Evolutionary conservation across 2,329 filamentous ascomycete species (phyloP), one percentile per base, ranked within the genome.

Genomic region (Apiospora aurea): DNA sequence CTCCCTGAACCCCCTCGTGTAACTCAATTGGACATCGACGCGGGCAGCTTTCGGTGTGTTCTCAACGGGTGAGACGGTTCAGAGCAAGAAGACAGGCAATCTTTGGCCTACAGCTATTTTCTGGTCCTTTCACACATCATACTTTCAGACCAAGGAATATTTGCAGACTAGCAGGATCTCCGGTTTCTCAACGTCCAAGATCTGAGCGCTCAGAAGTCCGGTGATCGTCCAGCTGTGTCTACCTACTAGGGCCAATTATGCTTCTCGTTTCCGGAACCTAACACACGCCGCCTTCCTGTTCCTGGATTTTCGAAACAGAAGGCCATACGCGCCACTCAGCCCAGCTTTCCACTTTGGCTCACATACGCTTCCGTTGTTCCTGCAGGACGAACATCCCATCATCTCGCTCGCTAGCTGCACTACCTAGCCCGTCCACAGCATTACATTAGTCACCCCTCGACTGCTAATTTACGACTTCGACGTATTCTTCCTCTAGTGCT

Each of bases 291-390:
- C 75, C 75, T 73, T 75, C 75, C 72, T 66, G 69, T 77, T 76
- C 76, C 78, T 78, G 75, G 76, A 79, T 77, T 76, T 79, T 79
- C 78, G 79, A 81, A 80, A 79, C 78, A 75, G 75, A 76, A 77
- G 75, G 74, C 75, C 76, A 70, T 70, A 68, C 51, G 51, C 69
- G 66, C 51, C 70, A 67, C 41, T 67, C 69, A 70, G 53, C 70
- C 64, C 67, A 70, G 46, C 46, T 73, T 51, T 71, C 72, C 77
- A 75, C 74, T 74, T 75, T 78, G 77, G 75, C 69, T 74, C 75
- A 73, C 75, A 73, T 51, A 69, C 47, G 74, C 73, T 72, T 77
- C 73, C 68, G 67, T 71, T 73, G 74, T 71, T 73, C 72, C 72
- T 75, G 74, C 74, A 76, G 72, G 75, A 75, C 70, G 74, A 72